Conservation (phyloP, 164 flowering plant species). For the Houttuynia cordata region DNA sequence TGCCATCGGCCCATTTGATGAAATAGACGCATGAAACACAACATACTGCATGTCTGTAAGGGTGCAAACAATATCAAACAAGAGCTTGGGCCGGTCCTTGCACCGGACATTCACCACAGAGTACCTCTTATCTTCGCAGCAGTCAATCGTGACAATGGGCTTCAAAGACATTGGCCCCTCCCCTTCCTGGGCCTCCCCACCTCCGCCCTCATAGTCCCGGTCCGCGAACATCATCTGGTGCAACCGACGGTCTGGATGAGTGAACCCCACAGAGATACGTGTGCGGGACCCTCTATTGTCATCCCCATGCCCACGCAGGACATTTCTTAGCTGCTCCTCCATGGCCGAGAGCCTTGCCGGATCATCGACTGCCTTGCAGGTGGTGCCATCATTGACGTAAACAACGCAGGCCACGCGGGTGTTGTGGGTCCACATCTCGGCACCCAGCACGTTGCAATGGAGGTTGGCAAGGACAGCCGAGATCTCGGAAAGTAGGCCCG, state of each 20-base stretch:
- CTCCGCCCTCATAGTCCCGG: slow-evolving; percentile 53
- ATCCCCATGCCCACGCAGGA: slow-evolving; percentile 45
- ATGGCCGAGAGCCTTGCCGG: slow-evolving; percentile 36
- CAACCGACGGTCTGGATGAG: slow-evolving; percentile 67
- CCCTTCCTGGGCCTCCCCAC: slow-evolving; percentile 18
- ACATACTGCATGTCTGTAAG: slow-evolving; percentile 89
- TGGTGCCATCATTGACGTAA: slow-evolving; percentile 48
- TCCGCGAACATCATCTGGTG: slow-evolving; percentile 84
- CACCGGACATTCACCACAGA: slow-evolving; percentile 60
- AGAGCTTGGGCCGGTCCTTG: slow-evolving; percentile 64
- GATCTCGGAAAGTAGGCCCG: slow-evolving; percentile 76
- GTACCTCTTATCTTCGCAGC: slow-evolving; percentile 66
- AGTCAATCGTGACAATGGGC: slow-evolving; percentile 49
- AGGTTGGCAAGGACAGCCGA: slow-evolving; percentile 71
- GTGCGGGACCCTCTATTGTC: slow-evolving; percentile 40
- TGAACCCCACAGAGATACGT: slow-evolving; percentile 57
- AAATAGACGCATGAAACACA: slow-evolving; percentile 78
- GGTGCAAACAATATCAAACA: slow-evolving; percentile 86
- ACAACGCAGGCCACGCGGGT: slow-evolving; percentile 65
- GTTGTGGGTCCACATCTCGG: slow-evolving; percentile 88
- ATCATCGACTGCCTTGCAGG: slow-evolving; percentile 43
- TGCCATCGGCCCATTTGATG: slow-evolving; percentile 65
- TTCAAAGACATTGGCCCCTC: slow-evolving; percentile 21
- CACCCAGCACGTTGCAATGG: slow-evolving; percentile 58
- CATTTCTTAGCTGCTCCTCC: slow-evolving; percentile 71